Base-by-base conservation (phyloP, 1,284 basidiomycete genomes). In the Ganoderma sinense region DNA sequence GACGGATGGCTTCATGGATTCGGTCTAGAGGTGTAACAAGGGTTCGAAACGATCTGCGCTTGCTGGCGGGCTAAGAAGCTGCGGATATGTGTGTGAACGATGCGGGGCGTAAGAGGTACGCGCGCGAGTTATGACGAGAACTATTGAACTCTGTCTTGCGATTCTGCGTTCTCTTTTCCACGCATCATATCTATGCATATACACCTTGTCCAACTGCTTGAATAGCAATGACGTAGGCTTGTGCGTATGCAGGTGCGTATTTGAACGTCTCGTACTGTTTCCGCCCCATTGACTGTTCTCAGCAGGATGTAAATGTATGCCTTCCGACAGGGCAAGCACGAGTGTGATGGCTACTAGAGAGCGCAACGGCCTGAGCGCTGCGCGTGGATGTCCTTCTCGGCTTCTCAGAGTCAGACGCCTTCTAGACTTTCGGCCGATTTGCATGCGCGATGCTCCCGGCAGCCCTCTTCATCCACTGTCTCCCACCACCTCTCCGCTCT, bases 311-410 rank as follows among this genome's bases (percentile, higher is more conserved):
- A n/a, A n/a, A n/a, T n/a, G n/a, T n/a, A n/a, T 8, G 33, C 33
- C 33, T 36, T 36, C 33, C 8, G 33, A 36, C 36, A 36, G 36
- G 6, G 10, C 36, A 36, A 2, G 6, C 36, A 36, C 10, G 36
- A 36, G 33, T 8, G 33, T 8, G 8, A 36, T 36, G 33, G 4
- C 33, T 36, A 3, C 33, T 8, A 2, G n/a, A n/a, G 53, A 18
- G 53, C 51, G 51, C 33, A 8, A 36, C 8, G 33, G 33, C 8
- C 4, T 36, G 33, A 36, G 36, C 10, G 36, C 36, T 36, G 36
- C 36, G 10, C 36, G 36, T 36, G 36, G 36, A 36, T 7, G 36
- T n/a, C 51, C 51, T 69, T 69, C 66, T 55, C 60, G 26, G 64
- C 55, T 61, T 58, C 36, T 2, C 36, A 36, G 36, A 4, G 1